Evolutionary conservation across 1,284 basidiomycete genomes (phyloP).

Genomic region (Melampsora larici-populina): DNA sequence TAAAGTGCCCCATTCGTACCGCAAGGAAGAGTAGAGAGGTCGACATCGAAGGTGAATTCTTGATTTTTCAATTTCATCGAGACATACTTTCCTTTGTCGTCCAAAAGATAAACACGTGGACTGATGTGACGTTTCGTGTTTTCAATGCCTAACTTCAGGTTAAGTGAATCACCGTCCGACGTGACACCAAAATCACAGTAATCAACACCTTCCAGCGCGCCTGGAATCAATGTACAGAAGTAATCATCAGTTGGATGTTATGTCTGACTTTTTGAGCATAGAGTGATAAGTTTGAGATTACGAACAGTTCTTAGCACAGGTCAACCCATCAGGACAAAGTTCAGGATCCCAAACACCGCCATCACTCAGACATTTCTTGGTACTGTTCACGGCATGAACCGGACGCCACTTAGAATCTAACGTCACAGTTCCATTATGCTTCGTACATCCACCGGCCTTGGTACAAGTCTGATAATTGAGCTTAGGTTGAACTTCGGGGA

Average conservation of each 20-base stretch:
- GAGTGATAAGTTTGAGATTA: neutral
- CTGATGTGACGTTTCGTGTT: neutral
- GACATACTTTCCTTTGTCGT: slow-evolving; percentile 14
- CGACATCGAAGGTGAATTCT: slow-evolving; percentile 23
- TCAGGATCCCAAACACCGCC: neutral
- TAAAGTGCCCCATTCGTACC: slow-evolving; percentile 55
- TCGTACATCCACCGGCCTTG: neutral
- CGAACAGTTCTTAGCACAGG: slow-evolving; percentile 10
- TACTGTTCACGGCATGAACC: neutral
- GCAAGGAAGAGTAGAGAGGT: slow-evolving; percentile 11
- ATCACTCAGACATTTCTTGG: neutral
- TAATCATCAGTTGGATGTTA: neutral
- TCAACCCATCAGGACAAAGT: slow-evolving; percentile 9
- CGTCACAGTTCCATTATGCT: neutral
- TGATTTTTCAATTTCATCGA: slow-evolving; percentile 20
- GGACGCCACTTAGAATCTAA: slow-evolving; percentile 22
- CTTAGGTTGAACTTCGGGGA: neutral
- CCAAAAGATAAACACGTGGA: neutral
- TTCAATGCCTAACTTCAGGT: neutral
- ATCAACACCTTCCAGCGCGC: neutral
- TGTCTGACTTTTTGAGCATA: neutral
- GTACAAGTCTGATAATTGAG: slow-evolving; percentile 5
- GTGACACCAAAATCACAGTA: slow-evolving; percentile 15
- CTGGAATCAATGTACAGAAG: neutral
- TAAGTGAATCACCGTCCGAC: neutral